A percentile compares a stretch with the other conserved stretches of the same genome.
These are phyloP conservation scores for Apostasia shenzhenica DNA, from an alignment of 106 monocot species.

Conservation along the genomic window DNA sequence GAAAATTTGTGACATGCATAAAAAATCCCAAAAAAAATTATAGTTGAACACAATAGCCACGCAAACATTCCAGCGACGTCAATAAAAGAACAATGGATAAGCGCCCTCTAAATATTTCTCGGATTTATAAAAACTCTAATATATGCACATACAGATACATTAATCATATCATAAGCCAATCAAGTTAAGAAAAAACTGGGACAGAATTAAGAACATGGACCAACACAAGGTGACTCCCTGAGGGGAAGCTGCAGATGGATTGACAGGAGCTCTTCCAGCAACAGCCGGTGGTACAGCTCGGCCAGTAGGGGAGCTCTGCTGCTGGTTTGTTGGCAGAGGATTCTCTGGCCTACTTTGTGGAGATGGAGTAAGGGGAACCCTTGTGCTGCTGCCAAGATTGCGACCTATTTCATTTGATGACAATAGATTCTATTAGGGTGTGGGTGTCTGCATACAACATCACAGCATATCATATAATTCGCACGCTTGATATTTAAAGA, in stretches of 20 bases:
- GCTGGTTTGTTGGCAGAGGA: conserved; percentile 70
- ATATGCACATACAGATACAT: too few relatives aligned
- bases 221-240: conserved; percentile 3
- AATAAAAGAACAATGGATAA: too few relatives aligned
- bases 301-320: conserved; percentile 45
- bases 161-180: too few relatives aligned
- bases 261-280: conserved; percentile 58
- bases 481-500: too few relatives aligned
- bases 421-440: neutral
- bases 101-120: too few relatives aligned
- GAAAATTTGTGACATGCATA: too few relatives aligned
- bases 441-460: neutral
- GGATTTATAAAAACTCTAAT: too few relatives aligned
- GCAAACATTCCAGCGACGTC: too few relatives aligned
- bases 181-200: conserved; percentile 8
- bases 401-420: conserved; percentile 30
- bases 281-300: conserved; percentile 66
- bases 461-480: too few relatives aligned
- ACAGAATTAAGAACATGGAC: conserved; percentile 30
- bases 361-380: conserved; percentile 43
- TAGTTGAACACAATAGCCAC: too few relatives aligned
- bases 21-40: too few relatives aligned
- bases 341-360: conserved; percentile 42
- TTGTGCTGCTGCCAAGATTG: conserved; percentile 48
- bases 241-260: conserved; percentile 15